Base-by-base conservation (phyloP, 768 basidiomycete species). In the Hemileccinum impolitum region DNA sequence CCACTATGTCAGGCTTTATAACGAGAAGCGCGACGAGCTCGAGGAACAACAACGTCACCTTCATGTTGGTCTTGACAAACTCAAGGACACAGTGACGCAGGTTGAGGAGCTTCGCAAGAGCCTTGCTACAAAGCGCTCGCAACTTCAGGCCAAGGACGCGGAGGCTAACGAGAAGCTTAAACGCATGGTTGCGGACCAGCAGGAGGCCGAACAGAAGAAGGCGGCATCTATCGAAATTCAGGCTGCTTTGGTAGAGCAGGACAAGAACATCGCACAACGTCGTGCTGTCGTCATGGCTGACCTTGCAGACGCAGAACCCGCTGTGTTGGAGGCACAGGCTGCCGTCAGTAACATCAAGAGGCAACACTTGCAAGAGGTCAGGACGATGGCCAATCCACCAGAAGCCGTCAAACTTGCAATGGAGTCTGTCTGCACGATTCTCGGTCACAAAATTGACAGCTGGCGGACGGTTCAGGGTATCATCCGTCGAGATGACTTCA, bases 1-100 rank as follows among this genome's bases (percentile, higher is more conserved):
- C 56, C 96, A 99, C 59, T 99, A 96, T 62, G 95, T 98, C 31
- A 81, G 87, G 15, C 79, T 99, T 25, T 93, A 93, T 65, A 90
- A 84, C 43, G 95, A 98, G 69, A 99, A 98, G 69, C 87, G 92
- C 12, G 94, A 96, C 55, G 94, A 97, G 62, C 76, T 99, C 15
- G 96, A 98, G 68, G 96, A 99, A 65, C 94, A 99, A 63, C 96
- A 98, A 62, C 87, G 96, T 26, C 96, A 99, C 72, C 78, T 99
- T 47, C 96, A 99, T 59, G 93, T 98, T 52, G 96, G 96, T 49
- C 80, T 99, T 43, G 94, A 98, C 69, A 99, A 99, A 69, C 80
- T 98, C 23, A 85, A 83, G 26, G 91, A 94, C 51, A 99, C 96
- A 0, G 94, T 99, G 52, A 88, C 86, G 1, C 94, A 98, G 65